phyloP scores from a whole-genome alignment of 2,329 filamentous ascomycete genomes.

The Diaporthe australafricana region DNA sequence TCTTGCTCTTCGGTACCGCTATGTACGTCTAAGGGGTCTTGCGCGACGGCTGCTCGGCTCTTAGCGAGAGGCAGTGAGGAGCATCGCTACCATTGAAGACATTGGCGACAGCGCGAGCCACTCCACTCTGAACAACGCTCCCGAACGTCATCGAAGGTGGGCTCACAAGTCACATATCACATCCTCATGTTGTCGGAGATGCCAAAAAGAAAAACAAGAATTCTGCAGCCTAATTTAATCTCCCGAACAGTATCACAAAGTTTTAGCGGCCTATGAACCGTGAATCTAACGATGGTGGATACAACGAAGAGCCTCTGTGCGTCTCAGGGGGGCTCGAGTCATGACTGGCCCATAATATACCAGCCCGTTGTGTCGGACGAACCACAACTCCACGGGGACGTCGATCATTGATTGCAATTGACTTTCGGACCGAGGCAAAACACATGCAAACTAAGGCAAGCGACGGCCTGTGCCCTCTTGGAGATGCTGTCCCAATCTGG shows the following conservation, averaged over 20 bases:
- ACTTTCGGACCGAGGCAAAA: conserved; percentile 24
- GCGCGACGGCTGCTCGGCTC: not conserved
- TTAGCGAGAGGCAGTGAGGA: not conserved
- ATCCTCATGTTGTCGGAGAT: not conserved
- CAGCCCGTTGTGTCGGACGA: conserved; percentile 4
- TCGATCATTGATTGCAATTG: conserved; percentile 10
- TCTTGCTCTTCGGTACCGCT: not conserved
- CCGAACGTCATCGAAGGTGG: not conserved
- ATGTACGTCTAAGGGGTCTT: not conserved
- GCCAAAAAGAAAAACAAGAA: conserved; percentile 2
- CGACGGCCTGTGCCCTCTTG: not conserved
- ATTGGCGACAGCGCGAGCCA: not conserved
- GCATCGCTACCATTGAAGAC: not conserved
- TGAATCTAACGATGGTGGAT: conserved; percentile 12
- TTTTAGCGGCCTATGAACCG: conserved; percentile 1
- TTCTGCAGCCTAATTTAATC: conserved; percentile 9
- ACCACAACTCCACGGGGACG: conserved; percentile 6
- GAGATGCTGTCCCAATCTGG: not conserved
- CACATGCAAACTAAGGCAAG: not conserved
- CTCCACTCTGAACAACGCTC: not conserved
- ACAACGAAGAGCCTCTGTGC: not conserved
- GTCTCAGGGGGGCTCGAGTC: conserved; percentile 13
- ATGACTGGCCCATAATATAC: conserved; percentile 11
- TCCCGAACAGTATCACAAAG: conserved; percentile 15
- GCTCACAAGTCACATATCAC: conserved; percentile 1